Evolutionary conservation across 257 asterid genomes (phyloP).

Genomic region (Jacaranda copaia): DNA sequence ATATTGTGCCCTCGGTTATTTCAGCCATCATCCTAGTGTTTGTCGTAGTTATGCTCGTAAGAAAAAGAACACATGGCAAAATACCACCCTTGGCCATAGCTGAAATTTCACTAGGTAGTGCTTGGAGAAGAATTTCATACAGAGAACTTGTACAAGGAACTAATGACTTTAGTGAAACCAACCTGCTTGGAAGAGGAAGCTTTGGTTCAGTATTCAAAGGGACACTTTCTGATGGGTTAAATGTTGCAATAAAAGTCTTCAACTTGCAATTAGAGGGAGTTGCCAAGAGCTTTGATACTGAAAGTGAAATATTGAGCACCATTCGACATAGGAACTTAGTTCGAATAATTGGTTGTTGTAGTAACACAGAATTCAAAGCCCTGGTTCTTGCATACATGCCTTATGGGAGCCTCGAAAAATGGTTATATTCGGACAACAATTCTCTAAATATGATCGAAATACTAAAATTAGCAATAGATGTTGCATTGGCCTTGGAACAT

Average conservation of each 20-base stretch:
- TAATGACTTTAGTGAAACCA: slow-evolving; percentile 17
- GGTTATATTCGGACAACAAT: too few species aligned
- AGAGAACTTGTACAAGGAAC: slow-evolving; percentile 42
- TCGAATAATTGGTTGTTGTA: slow-evolving; percentile 30
- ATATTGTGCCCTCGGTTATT: too few species aligned
- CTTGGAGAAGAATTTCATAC: slow-evolving; percentile 44
- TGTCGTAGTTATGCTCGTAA: slow-evolving; percentile 4
- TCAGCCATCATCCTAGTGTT: too few species aligned
- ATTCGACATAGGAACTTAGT: slow-evolving; percentile 45
- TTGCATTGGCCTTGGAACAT: slow-evolving; percentile 11
- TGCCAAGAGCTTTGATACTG: slow-evolving; percentile 40
- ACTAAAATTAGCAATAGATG: slow-evolving; percentile 28
- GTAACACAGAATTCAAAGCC: slow-evolving; percentile 39
- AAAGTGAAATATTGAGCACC: slow-evolving; percentile 37
- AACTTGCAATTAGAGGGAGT: slow-evolving; percentile 35
- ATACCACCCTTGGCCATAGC: not conserved
- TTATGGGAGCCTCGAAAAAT: slow-evolving; percentile 27
- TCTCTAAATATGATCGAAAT: too few species aligned
- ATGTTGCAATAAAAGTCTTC: slow-evolving; percentile 47
- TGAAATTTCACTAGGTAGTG: not conserved
- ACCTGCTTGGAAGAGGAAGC: slow-evolving; percentile 40
- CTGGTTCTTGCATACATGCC: slow-evolving; percentile 41
- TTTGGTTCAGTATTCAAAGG: slow-evolving; percentile 44
- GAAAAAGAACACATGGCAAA: not conserved
- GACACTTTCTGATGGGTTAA: slow-evolving; percentile 37